Conservation (phyloP, 2,329 filamentous ascomycete genomes). For the Nigrospora oryzae region DNA sequence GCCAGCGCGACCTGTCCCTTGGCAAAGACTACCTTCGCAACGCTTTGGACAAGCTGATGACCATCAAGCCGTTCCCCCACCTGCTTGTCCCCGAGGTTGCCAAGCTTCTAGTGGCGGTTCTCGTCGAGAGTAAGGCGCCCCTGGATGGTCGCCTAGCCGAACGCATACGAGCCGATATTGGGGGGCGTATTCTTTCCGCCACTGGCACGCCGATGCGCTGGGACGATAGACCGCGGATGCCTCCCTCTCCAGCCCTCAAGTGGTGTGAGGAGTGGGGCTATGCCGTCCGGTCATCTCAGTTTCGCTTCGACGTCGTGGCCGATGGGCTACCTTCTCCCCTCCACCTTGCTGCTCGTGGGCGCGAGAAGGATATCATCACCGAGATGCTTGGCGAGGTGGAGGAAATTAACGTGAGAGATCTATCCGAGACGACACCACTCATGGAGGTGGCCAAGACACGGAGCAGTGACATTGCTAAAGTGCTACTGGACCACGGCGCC, state of each 20-base stretch:
- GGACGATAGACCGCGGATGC: background rate
- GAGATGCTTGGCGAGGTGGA: slow-evolving; percentile 1
- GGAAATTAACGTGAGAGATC: background rate
- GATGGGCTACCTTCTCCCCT: background rate
- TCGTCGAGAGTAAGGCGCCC: background rate
- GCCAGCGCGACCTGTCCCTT: background rate
- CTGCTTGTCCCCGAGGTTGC: background rate
- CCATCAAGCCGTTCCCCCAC: background rate
- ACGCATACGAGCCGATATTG: background rate
- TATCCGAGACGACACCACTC: background rate
- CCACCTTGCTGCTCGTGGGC: background rate
- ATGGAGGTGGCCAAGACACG: background rate
- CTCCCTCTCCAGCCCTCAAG: background rate
- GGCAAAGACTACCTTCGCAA: background rate
- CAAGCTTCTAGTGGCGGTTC: background rate
- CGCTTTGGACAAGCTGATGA: background rate
- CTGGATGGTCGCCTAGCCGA: background rate
- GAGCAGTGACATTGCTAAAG: background rate
- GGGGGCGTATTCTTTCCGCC: background rate
- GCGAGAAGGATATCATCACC: background rate
- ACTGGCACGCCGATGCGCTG: background rate
- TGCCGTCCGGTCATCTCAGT: background rate
- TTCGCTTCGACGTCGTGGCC: background rate
- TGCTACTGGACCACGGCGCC: background rate
- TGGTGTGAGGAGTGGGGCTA: background rate